These are phyloP conservation scores for Agrocybe chaxingu DNA, from an alignment of 768 basidiomycete genomes.

Conservation along the genomic window DNA sequence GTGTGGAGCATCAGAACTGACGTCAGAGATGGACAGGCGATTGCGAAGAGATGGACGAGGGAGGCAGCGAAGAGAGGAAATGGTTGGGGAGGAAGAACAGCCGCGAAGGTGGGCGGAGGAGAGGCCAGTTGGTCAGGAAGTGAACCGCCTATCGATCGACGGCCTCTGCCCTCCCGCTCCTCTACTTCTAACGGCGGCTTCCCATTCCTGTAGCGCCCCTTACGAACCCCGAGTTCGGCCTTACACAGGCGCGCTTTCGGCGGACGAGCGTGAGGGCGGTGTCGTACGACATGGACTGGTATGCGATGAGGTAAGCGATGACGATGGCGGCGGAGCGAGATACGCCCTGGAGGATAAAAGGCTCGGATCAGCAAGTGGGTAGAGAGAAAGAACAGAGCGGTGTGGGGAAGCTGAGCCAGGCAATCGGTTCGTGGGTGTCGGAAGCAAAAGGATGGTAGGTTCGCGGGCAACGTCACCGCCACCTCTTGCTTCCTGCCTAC, in stretches of 20 bases:
- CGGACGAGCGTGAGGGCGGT: slow-evolving; percentile 54
- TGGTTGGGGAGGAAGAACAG: too few relatives aligned
- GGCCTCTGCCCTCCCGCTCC: background rate
- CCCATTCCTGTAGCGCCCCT: slow-evolving; percentile 53
- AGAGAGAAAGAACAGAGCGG: background rate
- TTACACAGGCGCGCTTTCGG: slow-evolving; percentile 62
- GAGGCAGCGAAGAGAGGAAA: too few relatives aligned
- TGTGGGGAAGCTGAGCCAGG: background rate
- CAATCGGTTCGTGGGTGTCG: too few relatives aligned
- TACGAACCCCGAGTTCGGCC: slow-evolving; percentile 71
- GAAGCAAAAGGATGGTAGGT: too few relatives aligned
- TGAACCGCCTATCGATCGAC: background rate
- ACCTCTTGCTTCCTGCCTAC: too few relatives aligned
- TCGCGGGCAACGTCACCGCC: too few relatives aligned
- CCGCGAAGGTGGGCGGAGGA: too few relatives aligned
- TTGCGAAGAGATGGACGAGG: too few relatives aligned
- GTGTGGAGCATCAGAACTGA: too few relatives aligned
- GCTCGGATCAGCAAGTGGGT: background rate
- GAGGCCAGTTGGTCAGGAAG: background rate
- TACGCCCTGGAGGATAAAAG: slow-evolving; percentile 49
- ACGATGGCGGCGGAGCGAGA: slow-evolving; percentile 77
- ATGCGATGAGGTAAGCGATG: slow-evolving; percentile 78
- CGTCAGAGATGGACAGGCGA: too few relatives aligned
- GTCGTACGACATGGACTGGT: slow-evolving; percentile 68
- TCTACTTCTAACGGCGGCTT: slow-evolving; percentile 15